Conservation (phyloP, 2,329 filamentous ascomycete species). For the Neonectria neomacrospora region DNA sequence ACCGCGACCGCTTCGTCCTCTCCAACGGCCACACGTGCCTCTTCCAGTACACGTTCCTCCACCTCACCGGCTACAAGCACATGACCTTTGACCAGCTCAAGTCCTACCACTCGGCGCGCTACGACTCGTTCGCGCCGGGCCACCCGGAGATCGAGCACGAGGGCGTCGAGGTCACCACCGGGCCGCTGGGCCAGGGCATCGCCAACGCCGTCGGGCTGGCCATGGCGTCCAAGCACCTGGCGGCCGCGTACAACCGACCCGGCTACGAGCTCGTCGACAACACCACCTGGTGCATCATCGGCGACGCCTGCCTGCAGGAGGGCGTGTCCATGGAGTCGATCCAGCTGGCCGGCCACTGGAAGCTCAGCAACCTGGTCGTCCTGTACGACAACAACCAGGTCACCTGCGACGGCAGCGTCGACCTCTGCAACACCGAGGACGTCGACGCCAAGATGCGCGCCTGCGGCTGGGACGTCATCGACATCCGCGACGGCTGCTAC, state of each 20-base stretch:
- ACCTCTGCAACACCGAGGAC: constrained; percentile 65
- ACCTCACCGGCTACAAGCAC: constrained; percentile 63
- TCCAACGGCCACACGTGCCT: constrained; percentile 69
- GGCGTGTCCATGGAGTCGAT: constrained; percentile 68
- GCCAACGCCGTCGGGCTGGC: constrained; percentile 70
- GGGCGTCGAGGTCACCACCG: constrained; percentile 69
- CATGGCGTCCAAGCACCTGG: constrained; percentile 66
- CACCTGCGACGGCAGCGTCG: constrained; percentile 67
- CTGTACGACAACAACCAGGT: constrained; percentile 72
- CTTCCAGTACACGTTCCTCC: constrained; percentile 64
- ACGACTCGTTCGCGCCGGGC: constrained; percentile 63
- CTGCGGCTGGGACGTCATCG: constrained; percentile 66
- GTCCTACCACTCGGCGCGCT: constrained; percentile 58
- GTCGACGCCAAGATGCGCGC: constrained; percentile 68
- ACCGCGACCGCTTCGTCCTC: constrained; percentile 71
- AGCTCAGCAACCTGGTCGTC: constrained; percentile 65
- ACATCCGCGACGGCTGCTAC: constrained; percentile 63
- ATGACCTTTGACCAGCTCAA: constrained; percentile 69
- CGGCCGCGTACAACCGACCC: constrained; percentile 63
- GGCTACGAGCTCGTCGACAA: constrained; percentile 61
- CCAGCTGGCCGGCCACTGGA: constrained; percentile 65
- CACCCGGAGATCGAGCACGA: constrained; percentile 68
- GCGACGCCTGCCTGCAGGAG: constrained; percentile 69
- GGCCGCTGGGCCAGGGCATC: constrained; percentile 69
- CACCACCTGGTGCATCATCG: constrained; percentile 66